These are phyloP conservation scores for Macadamia integrifolia DNA, from an alignment of 164 flowering plant genomes.

Conservation along the genomic window DNA sequence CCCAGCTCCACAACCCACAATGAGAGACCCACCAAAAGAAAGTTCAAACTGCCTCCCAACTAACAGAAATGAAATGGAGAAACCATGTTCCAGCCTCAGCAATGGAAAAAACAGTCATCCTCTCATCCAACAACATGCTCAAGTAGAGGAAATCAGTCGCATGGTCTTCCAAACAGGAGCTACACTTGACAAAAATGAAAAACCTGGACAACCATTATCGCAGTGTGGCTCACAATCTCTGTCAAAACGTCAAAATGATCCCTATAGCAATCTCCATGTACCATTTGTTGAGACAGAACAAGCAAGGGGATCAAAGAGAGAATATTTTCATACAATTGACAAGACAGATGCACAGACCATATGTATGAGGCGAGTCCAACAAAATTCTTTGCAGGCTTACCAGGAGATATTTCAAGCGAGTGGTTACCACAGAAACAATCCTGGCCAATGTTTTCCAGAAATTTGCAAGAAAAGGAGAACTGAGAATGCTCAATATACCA, in stretches of 20 bases:
- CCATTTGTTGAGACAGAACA: conserved; percentile 15
- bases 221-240: conserved; percentile 17
- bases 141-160: conserved; percentile 13
- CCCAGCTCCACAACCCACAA: conserved; percentile 5
- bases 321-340: conserved; percentile 4
- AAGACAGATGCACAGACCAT: conserved; percentile 8
- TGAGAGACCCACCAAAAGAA: neutral
- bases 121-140: neutral
- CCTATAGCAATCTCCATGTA: conserved; percentile 20
- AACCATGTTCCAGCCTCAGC: conserved; percentile 7
- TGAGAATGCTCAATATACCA: conserved; percentile 26
- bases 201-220: conserved; percentile 1
- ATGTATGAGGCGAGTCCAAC: conserved; percentile 20
- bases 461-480: conserved; percentile 51
- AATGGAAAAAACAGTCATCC: conserved; percentile 3
- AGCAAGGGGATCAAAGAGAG: conserved; percentile 27
- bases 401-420: conserved; percentile 6
- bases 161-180: conserved; percentile 7
- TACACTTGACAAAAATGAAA: conserved; percentile 7
- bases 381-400: conserved; percentile 23
- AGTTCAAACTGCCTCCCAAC: conserved; percentile 1
- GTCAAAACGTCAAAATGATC: conserved; percentile 15
- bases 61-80: neutral
- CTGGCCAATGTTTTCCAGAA: conserved; percentile 23
- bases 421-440: conserved; percentile 2